Base-by-base conservation (phyloP, 2,329 filamentous ascomycete species). In the Ophiobolus disseminans region DNA sequence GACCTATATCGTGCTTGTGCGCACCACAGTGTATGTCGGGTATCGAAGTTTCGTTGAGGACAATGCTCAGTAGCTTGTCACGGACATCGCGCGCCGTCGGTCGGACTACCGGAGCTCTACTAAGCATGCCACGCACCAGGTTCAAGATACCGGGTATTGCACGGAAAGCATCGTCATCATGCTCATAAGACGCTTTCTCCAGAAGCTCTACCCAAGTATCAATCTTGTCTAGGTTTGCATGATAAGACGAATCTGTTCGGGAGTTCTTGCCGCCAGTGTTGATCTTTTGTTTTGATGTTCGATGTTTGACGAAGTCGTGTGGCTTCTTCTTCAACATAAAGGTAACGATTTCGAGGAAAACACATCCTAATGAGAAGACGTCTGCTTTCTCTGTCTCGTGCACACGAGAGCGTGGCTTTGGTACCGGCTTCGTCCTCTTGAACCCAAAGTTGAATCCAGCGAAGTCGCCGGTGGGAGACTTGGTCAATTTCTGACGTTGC, bases 281-380 rank as follows among this genome's bases (percentile, higher is more conserved):
- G 23, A 63, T 81, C 65, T 85, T 86, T 66, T 87, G 84, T 64
- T 86, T 86, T 3, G 83, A 80, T 1, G 83, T 80, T 5, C 89
- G 85, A 66, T 89, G 85, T 19, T 83, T 79, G 25, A 83, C 77
- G 63, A 91, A 90, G 20, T 86, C 82, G 40, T 82, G 80, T 1
- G 83, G 79, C 43, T 85, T 83, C 57, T 86, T 85, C 68, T 89
- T 89, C 50, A 90, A 72, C 48, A 89, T 76, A 62, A 89, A 85
- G 17, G 85, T 85, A 16, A 91, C 66, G 22, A 91, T 80, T 55
- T 92, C 88, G 13, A 91, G 76, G 51, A 88, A 88, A 41, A 91
- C 80, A 67, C 87, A 89, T 8, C 84, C 88, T 1, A 91, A 77
- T 3, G 87, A 89, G 72, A 88, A 92, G 16, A 91, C 77, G 65